Evolutionary conservation across 2,329 filamentous ascomycete species (phyloP).

Genomic region (Paraphaeosphaeria minitans): DNA sequence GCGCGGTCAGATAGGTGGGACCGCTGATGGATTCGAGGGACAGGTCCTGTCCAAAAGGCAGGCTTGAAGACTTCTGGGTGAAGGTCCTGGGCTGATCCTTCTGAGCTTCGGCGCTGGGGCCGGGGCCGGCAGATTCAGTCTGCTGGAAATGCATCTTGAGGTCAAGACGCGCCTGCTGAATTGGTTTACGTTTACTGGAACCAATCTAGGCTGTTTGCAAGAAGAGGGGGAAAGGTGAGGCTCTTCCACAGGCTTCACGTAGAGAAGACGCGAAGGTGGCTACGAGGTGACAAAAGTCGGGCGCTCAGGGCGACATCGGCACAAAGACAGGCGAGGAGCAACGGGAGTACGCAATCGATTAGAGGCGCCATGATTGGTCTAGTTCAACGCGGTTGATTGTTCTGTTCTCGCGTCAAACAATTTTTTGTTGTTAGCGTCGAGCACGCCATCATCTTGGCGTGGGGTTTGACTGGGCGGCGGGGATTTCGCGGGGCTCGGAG

Average conservation of each 20-base stretch:
- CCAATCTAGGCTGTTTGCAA: constrained; percentile 18
- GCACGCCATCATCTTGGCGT: constrained; percentile 17
- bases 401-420: constrained; percentile 31
- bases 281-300: constrained; percentile 24
- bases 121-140: constrained; percentile 44
- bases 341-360: constrained; percentile 26
- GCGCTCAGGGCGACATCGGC: constrained; percentile 35
- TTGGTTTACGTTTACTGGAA: constrained; percentile 12
- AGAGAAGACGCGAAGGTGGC: constrained; percentile 23
- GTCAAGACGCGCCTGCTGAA: constrained; percentile 18
- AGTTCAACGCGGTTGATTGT: constrained; percentile 22
- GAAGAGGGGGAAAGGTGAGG: not conserved
- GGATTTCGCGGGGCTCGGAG: constrained; percentile 29
- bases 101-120: constrained; percentile 39
- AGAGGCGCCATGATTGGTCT: constrained; percentile 36
- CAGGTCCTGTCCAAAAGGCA: constrained; percentile 60
- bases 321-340: constrained; percentile 30
- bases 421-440: constrained; percentile 37
- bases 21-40: constrained; percentile 70
- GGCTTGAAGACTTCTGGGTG: constrained; percentile 52
- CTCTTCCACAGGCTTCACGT: constrained; percentile 23
- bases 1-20: constrained; percentile 89
- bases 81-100: constrained; percentile 41
- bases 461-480: constrained; percentile 13
- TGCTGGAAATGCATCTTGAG: constrained; percentile 47